These are phyloP conservation scores for Malassezia sympodialis DNA, from an alignment of 1,284 basidiomycete species.

Conservation along the genomic window DNA sequence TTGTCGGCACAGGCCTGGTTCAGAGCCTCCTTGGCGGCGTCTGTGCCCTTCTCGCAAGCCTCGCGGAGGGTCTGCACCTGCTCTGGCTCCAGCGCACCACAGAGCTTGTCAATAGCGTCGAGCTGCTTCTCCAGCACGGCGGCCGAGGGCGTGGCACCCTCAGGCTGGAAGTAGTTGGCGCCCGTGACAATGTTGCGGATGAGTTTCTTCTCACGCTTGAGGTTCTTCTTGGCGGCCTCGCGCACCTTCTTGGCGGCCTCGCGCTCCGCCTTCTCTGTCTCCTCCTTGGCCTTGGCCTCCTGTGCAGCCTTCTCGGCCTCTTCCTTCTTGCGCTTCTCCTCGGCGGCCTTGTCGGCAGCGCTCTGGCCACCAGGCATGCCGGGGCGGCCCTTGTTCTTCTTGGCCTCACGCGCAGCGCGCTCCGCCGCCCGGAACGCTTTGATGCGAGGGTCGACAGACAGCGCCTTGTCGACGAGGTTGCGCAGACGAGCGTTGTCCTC, in stretches of 20 bases:
- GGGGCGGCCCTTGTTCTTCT: constrained; percentile 61
- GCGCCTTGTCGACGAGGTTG: constrained; percentile 72
- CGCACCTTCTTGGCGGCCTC: constrained; percentile 89
- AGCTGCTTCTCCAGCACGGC: constrained; percentile 54
- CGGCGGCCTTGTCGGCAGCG: constrained; percentile 32
- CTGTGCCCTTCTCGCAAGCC: constrained; percentile 48
- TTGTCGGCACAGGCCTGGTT: constrained; percentile 51
- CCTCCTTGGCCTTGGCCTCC: constrained; percentile 59
- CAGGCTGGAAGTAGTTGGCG: constrained; percentile 56
- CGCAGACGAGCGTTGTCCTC: constrained; percentile 89
- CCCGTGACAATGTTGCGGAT: constrained; percentile 51
- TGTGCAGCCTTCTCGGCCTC: constrained; percentile 62
- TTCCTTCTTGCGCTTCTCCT: constrained; percentile 56
- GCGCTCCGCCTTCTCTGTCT: constrained; percentile 55
- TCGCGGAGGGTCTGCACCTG: constrained; percentile 53
- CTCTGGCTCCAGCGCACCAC: constrained; percentile 52
- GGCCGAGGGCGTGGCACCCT: constrained; percentile 51
- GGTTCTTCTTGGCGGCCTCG: constrained; percentile 53
- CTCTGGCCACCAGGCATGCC: constrained; percentile 22
- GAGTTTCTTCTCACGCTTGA: constrained; percentile 47
- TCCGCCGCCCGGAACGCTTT: constrained; percentile 94
- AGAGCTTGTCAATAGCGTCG: constrained; percentile 53
- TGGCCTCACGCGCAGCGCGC: constrained; percentile 85
- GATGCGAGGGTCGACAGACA: constrained; percentile 83
- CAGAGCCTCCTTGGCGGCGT: constrained; percentile 50